A percentile compares a stretch with the other conserved stretches of the same genome.
Evolutionary conservation across 1,284 basidiomycete species (phyloP).

Genomic region (Sporisorium iseilematis-ciliati): DNA sequence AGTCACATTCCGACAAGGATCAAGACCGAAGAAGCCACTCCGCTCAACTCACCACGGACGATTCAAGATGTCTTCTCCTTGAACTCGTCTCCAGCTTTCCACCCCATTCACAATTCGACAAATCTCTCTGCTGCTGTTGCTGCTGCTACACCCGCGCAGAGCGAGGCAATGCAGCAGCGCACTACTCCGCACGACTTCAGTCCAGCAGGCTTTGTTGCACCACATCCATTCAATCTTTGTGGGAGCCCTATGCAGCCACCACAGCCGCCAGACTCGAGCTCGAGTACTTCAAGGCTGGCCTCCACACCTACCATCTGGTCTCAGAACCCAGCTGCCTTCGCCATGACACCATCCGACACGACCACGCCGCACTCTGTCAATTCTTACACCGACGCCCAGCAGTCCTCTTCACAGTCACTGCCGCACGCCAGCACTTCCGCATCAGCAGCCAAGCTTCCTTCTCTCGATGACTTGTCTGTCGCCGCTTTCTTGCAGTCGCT

Average conservation of each 20-base stretch:
- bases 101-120: not conserved
- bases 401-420: not conserved
- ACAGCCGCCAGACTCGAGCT: not conserved
- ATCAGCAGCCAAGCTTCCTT: conserved; percentile 27
- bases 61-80: not conserved
- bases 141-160: conserved; percentile 3
- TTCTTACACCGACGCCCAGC: not conserved
- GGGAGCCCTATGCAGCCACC: conserved; percentile 15
- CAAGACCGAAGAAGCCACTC: conserved; percentile 19
- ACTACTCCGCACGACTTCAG: conserved; percentile 5
- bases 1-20: not conserved
- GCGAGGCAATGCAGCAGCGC: conserved; percentile 11
- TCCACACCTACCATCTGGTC: conserved; percentile 24
- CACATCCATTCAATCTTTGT: not conserved
- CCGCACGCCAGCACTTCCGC: conserved; percentile 3
- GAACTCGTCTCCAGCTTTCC: conserved; percentile 7
- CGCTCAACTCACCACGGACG: not conserved
- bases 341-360: conserved; percentile 28
- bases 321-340: conserved; percentile 12
- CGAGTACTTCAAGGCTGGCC: not conserved
- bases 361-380: conserved; percentile 18
- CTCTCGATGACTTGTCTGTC: conserved; percentile 60
- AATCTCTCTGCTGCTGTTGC: not conserved
- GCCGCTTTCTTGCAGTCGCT: conserved; percentile 67
- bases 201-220: not conserved